phyloP scores from a whole-genome alignment of 1,139 yeast genomes.

The Scheffersomyces stambukii region DNA sequence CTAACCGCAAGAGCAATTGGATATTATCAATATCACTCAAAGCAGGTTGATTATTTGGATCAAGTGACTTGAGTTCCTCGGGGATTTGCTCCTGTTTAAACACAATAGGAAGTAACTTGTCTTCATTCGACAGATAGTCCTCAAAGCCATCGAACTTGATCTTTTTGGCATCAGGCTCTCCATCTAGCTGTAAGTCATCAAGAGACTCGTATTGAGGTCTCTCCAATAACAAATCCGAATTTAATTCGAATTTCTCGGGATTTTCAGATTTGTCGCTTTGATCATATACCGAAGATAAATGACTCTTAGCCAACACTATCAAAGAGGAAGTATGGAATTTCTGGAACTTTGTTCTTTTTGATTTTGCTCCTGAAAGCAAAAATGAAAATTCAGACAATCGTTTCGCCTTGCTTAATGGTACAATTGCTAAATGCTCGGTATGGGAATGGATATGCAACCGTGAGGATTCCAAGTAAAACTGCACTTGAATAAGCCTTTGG shows the following conservation, averaged over 20 bases:
- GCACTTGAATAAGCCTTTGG: conserved; percentile 36
- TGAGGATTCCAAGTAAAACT: conserved; percentile 64
- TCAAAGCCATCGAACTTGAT: conserved; percentile 35
- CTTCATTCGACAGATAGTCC: conserved; percentile 18
- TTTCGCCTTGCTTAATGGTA: conserved; percentile 50
- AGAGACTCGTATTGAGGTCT: conserved; percentile 63
- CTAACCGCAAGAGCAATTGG: conserved; percentile 66
- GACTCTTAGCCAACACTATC: conserved; percentile 71
- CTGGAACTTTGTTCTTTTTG: conserved; percentile 84
- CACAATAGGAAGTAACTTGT: conserved; percentile 56
- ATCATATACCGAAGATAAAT: conserved; percentile 24
- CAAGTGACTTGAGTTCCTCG: conserved; percentile 46
- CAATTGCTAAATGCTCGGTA: conserved; percentile 53
- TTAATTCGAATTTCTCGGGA: conserved; percentile 58
- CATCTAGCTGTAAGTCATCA: conserved; percentile 43
- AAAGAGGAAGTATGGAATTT: conserved; percentile 65
- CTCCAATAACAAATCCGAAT: conserved; percentile 79
- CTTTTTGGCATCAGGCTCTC: conserved; percentile 33
- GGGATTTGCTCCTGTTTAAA: conserved; percentile 63
- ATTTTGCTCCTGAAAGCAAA: conserved; percentile 81
- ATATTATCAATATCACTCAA: conserved; percentile 68
- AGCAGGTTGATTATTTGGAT: conserved; percentile 80
- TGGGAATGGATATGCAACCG: conserved; percentile 58
- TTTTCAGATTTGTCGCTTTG: conserved; percentile 11
- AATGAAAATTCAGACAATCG: conserved; percentile 57